Base-by-base conservation (phyloP, 1,139 yeast species). In the Debaryomyces sp. region DNA sequence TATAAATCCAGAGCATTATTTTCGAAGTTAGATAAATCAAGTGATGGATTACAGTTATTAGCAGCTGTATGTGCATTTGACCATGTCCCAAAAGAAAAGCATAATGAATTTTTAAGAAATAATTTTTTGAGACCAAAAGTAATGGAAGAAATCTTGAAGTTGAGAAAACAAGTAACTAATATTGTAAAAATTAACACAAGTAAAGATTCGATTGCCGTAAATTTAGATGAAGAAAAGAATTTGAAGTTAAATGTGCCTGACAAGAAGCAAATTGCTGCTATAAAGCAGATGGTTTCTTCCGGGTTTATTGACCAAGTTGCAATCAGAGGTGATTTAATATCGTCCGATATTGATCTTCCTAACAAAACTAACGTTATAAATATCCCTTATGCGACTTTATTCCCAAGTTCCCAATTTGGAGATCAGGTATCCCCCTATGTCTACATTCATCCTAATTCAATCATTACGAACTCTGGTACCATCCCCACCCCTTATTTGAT, bases 281-380 rank as follows among this genome's bases (percentile, higher is more conserved):
- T 95, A 55, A 92, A 91, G 61, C 99, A 95, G 66, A 92, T 95
- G 84, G 75, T 94, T 8, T 82, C 97, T 2, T 86, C 97, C 0
- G 99, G 99, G 0, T 95, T 89, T 59, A 77, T 94, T 43, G 99
- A 95, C 64, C 96, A 89, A 61, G 80, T 94, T 17, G 96, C 96
- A 1, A 80, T 89, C 12, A 76, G 98, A 53, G 94, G 89, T 0
- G 97, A 91, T 61, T 57, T 85, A 29, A 70, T 85, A 9, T 84
- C 89, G n/a, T 71, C 84, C 0, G 96, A 87, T 36, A 75, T 82
- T 10, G 73, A 68, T 38, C 66, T 85, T 3, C 71, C 85, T 1
- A 85, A 84, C 59, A 84, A 79, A 48, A 75, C 86, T 15, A 78
- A 77, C 37, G 77, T 89, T 43, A 78, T 78, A 47, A 80, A 79